phyloP scores from a whole-genome alignment of 345 rosid genomes.

The Gossypium ekmanianum region DNA sequence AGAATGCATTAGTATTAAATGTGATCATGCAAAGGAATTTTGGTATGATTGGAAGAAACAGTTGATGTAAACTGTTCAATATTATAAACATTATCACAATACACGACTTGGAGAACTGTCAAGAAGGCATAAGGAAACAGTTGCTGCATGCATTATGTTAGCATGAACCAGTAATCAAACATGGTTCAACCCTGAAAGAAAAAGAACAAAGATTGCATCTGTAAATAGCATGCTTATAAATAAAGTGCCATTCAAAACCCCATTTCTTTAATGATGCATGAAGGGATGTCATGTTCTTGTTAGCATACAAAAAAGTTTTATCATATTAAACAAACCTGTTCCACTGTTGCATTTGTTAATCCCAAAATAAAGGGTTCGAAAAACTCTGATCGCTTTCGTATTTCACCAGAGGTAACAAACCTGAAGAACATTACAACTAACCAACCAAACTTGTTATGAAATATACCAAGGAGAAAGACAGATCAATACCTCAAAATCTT shows the following conservation, averaged over 20 bases:
- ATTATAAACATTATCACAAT: background rate
- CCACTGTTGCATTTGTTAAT: constrained; percentile 74
- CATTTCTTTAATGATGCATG: constrained; percentile 6
- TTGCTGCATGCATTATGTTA: background rate
- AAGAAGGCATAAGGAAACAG: background rate
- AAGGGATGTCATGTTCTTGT: background rate
- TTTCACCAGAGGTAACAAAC: constrained; percentile 95
- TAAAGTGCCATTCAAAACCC: background rate
- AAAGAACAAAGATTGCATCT: background rate
- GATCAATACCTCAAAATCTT: constrained; percentile 15
- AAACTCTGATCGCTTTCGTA: constrained; percentile 78
- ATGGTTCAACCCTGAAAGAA: background rate
- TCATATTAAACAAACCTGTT: constrained; percentile 62
- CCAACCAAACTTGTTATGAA: constrained; percentile 46
- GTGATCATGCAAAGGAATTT: background rate
- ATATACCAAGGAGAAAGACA: background rate
- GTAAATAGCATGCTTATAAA: background rate
- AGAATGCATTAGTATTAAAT: background rate
- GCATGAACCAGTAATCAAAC: background rate
- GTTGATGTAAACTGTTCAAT: background rate
- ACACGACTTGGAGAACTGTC: background rate
- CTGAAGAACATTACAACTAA: constrained; percentile 99
- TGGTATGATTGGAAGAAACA: background rate
- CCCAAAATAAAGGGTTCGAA: constrained; percentile 90
- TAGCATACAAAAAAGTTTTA: background rate